These are phyloP conservation scores for Termitomyces sp. DNA, from an alignment of 768 basidiomycete species.

Conservation along the genomic window DNA sequence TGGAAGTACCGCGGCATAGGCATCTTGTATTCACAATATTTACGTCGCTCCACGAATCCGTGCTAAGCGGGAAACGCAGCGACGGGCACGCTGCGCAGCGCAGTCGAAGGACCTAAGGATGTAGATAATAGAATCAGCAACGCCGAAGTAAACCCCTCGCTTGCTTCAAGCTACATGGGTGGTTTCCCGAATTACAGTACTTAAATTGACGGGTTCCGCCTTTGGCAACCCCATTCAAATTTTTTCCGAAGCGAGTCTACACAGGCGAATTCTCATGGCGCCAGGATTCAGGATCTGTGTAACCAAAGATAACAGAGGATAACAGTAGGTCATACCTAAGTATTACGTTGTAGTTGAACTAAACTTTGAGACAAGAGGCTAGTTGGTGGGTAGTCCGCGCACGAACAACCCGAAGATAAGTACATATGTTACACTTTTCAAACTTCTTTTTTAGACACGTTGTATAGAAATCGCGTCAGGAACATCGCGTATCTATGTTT, in stretches of 20 bases:
- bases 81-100: background rate
- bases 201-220: background rate
- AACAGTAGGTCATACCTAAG: background rate
- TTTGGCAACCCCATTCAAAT: background rate
- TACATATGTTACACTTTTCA: no score
- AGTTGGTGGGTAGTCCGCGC: no score
- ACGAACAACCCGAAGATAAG: no score
- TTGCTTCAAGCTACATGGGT: background rate
- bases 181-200: background rate
- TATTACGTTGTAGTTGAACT: background rate
- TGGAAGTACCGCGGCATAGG: background rate
- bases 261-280: background rate
- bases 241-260: background rate
- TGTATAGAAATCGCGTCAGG: constrained; percentile 8
- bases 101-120: background rate
- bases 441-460: background rate
- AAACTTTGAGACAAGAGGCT: background rate
- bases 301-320: background rate
- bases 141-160: no score
- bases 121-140: background rate
- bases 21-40: background rate
- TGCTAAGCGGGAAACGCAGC: background rate
- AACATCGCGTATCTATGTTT: constrained; percentile 7
- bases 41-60: background rate
- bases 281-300: background rate